Percentiles rank a stretch among this genome's conserved stretches.
Evolutionary conservation across 1,139 yeast genomes (phyloP).

Genomic region (Zygotorulaspora mrakii): DNA sequence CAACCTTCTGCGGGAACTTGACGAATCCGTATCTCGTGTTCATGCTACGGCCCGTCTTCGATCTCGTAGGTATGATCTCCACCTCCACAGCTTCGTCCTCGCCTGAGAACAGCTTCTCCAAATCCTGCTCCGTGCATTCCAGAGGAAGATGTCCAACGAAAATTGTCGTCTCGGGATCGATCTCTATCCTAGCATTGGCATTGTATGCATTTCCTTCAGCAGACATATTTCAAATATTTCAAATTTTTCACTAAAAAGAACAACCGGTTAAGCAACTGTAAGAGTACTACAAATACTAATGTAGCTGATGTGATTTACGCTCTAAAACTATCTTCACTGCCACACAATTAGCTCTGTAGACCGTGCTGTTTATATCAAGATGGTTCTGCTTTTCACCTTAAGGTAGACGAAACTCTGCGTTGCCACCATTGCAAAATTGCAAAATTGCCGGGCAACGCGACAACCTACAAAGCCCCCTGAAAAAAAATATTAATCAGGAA

Average conservation of each 20-base stretch:
- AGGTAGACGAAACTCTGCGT: no score
- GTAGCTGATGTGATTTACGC: not conserved
- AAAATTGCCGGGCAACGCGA: not conserved
- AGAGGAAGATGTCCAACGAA: slow-evolving; percentile 36
- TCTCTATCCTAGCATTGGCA: slow-evolving; percentile 17
- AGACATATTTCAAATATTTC: slow-evolving; percentile 11
- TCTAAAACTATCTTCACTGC: no score
- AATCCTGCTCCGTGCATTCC: slow-evolving; percentile 31
- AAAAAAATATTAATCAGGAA: no score
- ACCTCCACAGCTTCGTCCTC: slow-evolving; percentile 32
- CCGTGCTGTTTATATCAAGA: no score
- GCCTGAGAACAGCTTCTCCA: slow-evolving; percentile 27
- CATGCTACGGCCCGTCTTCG: slow-evolving; percentile 27
- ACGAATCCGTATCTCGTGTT: slow-evolving; percentile 35
- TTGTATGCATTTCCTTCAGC: slow-evolving; percentile 15
- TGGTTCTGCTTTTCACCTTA: not conserved
- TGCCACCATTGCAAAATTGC: not conserved
- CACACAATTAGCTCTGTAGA: no score
- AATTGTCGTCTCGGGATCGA: slow-evolving; percentile 36
- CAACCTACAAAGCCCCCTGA: slow-evolving; percentile 4
- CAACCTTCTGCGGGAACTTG: slow-evolving; percentile 32
- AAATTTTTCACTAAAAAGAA: no score
- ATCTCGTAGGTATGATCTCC: slow-evolving; percentile 31
- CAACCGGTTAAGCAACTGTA: not conserved
- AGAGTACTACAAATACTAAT: not conserved